Evolutionary conservation across 1,284 basidiomycete species (phyloP).

Genomic region (Rhodotorula sp.): DNA sequence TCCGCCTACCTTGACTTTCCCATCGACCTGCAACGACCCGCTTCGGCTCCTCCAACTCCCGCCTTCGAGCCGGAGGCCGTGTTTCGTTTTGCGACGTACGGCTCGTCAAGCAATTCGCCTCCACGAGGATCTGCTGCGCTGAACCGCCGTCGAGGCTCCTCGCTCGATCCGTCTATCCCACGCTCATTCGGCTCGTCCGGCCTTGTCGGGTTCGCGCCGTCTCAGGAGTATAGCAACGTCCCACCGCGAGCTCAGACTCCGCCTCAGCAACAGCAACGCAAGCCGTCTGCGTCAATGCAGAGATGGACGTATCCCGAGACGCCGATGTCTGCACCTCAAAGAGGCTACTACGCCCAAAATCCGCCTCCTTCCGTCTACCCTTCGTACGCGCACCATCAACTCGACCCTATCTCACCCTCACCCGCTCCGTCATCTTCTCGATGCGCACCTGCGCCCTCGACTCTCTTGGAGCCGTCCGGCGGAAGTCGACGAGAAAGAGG

Average conservation of each 20-base stretch:
- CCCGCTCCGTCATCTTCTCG: not conserved
- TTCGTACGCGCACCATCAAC: not conserved
- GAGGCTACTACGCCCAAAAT: not conserved
- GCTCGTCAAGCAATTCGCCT: not conserved
- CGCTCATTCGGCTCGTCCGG: not conserved
- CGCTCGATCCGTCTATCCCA: constrained; percentile 20
- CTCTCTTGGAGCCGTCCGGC: not conserved
- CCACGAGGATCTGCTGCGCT: not conserved
- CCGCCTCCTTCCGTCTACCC: not conserved
- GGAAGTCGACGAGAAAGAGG: not conserved
- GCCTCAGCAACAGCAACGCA: no score
- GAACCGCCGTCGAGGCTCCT: constrained; percentile 15
- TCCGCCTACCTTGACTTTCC: not conserved
- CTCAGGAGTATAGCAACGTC: not conserved
- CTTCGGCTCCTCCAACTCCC: constrained; percentile 23
- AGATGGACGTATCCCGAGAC: no score
- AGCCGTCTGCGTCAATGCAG: no score
- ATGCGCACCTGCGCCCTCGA: not conserved
- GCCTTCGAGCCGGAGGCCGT: not conserved
- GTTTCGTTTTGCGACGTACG: not conserved
- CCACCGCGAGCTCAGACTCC: no score
- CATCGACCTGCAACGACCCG: constrained; percentile 11
- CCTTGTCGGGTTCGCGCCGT: not conserved
- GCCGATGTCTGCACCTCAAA: not conserved
- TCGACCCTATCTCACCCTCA: not conserved